Base-by-base conservation (phyloP, 176 grass and related monocot species). In the Coix lacrymajobi region DNA sequence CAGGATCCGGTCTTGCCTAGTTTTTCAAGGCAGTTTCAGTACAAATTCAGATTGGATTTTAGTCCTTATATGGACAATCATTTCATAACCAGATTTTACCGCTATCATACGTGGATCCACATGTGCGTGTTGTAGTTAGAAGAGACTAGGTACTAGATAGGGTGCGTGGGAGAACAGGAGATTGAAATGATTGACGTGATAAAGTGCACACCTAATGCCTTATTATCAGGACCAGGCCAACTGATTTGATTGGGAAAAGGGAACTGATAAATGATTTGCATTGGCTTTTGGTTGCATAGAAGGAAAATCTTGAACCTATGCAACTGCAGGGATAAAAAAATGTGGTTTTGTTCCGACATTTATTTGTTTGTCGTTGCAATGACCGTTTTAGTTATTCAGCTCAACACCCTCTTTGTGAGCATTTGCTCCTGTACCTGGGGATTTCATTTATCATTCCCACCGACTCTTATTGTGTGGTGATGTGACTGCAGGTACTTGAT, bases 401-500 rank as follows among this genome's bases (percentile, higher is more conserved):
- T 52, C 46, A 49, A 13, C 51, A 62, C 11, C 12, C 79, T 41
- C 10, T 28, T 33, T 79, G 57, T 72, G 22, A 46, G 4, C 8
- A 69, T 4, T 34, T 81, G 69, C 36, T 74, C 12, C 22, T 26
- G 41, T 77, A 6, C 17, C 25, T 46, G 14, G 16, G 45, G 12
- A 22, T 43, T 43, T 54, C 3, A 57, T 39, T 51, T 31, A n/a
- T 36, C 40, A 48, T 20, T 45, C 41, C 43, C 65, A 3, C 80
- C 17, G 52, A 29, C 24, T 22, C 67, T 34, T 75, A 6, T 88
- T 46, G 48, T 66, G 19, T 65, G 6, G 31, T 17, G 8, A 36
- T 44, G 19, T 44, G 19, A 68, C 51, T 89, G 25, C 43, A 97
- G 95, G 86, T 97, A 79, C 48, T 92, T 7, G 81, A 92, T 91